Percentiles rank a stretch among this genome's conserved stretches.
Conservation (phyloP, 2,329 filamentous ascomycete genomes). For the Lecanicillium sp. region DNA sequence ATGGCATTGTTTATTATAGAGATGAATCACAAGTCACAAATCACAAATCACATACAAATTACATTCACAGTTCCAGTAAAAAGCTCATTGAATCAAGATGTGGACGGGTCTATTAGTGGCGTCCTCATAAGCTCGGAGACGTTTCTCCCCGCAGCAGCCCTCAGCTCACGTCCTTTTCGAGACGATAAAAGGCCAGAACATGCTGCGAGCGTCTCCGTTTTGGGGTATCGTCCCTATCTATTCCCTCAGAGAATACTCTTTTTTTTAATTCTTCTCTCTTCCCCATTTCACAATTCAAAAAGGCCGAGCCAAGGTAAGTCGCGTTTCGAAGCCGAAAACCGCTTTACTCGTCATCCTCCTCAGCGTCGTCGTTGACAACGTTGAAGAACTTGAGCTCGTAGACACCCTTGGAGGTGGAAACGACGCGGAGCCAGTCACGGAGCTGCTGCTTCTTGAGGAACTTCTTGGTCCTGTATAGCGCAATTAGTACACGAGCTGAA, state of each 20-base stretch:
- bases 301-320: not conserved
- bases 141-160: not conserved
- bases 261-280: not conserved
- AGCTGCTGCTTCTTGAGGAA: constrained; percentile 99
- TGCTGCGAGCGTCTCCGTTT: constrained; percentile 1
- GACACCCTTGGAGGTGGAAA: constrained; percentile 94
- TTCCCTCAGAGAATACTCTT: not conserved
- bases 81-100: constrained; percentile 5
- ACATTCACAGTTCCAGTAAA: not conserved
- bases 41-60: not conserved
- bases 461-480: constrained; percentile 99
- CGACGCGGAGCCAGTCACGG: constrained; percentile 98
- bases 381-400: constrained; percentile 99
- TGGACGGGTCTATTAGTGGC: constrained; percentile 4
- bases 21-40: not conserved
- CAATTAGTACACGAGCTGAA: no score
- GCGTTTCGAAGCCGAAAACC: not conserved
- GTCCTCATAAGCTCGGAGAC: constrained; percentile 3
- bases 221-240: constrained; percentile 1
- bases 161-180: constrained; percentile 5
- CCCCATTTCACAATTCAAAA: not conserved
- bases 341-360: constrained; percentile 94
- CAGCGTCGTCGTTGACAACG: constrained; percentile 95
- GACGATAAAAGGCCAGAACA: not conserved
- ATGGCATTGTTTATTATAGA: not conserved